Evolutionary conservation across 306 rosid genomes (phyloP), one percentile per base, ranked within the genome.

Genomic region (Ammopiptanthus mongolicus): DNA sequence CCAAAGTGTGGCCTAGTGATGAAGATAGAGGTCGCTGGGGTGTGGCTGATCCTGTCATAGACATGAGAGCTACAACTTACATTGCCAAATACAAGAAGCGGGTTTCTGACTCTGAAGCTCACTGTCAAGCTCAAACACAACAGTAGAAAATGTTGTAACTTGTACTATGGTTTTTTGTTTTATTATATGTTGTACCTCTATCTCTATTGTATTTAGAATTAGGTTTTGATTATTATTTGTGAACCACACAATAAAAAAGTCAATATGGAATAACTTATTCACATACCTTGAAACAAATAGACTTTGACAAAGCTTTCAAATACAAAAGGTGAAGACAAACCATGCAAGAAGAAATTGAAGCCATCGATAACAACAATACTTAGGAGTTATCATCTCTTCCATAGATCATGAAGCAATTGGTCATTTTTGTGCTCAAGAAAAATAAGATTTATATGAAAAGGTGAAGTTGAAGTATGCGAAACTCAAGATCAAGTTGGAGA

Each of bases 1-100:
- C 68, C 68, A 90, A 73, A 85, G 86, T 90, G 18, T 91, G 92
- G 94, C 96, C 96, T 1, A 94, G 96, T 55, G 95, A 91, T 8
- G 92, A 80, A 19, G 98, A 94, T 79, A 88, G 69, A 80, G 87
- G 78, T 7, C 75, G 81, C 0, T 84, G 78, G 77, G 86, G 90
- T 4, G 93, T 89, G 0, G 97, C 94, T 10, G 97, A 90, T 69
- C 98, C 89, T 64, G 88, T 76, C 31, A 87, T 94, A 73, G 90
- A 94, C 58, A 74, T 53, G 75, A 91, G 82, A 61, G 97, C 98
- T 17, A 76, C 83, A 0, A 90, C 57, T 70, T 89, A 25, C 78
- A 89, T 93, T 65, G 85, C 75, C 36, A 37, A 71, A 65, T 87
- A 52, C 93, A 82, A 75, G 87, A 78, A 69, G 77, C 71, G 83